A percentile compares a stretch with the other conserved stretches of the same genome.
Evolutionary conservation across 768 basidiomycete species (phyloP).

Genomic region (Leccinum obscurum): DNA sequence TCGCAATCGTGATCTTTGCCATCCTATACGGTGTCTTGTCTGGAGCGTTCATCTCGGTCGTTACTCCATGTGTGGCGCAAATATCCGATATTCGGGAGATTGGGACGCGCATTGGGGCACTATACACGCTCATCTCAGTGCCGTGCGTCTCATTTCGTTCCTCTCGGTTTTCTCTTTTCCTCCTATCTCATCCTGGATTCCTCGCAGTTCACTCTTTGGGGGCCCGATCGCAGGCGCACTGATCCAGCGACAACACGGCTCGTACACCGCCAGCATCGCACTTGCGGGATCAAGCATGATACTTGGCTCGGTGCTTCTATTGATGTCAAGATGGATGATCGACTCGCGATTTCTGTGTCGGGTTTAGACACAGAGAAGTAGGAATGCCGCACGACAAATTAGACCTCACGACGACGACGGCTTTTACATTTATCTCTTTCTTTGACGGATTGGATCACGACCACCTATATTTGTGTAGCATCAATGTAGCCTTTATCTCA

Average conservation of each 20-base stretch:
- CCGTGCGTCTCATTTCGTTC: conserved; percentile 52
- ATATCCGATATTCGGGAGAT: conserved; percentile 60
- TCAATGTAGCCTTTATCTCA: conserved; percentile 30
- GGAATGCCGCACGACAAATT: not conserved
- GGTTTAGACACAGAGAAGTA: conserved; percentile 36
- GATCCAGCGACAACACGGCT: conserved; percentile 46
- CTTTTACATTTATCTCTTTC: not conserved
- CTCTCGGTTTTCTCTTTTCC: not conserved
- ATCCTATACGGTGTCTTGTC: conserved; percentile 62
- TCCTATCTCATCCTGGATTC: not conserved
- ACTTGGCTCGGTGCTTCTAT: conserved; percentile 57
- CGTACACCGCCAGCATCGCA: conserved; percentile 50
- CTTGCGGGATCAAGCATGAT: conserved; percentile 62
- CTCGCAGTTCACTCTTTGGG: conserved; percentile 56
- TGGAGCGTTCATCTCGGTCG: conserved; percentile 66
- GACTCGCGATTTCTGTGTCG: conserved; percentile 43
- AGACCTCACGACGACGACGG: not conserved
- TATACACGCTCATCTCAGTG: conserved; percentile 65
- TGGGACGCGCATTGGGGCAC: conserved; percentile 61
- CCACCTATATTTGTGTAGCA: conserved; percentile 23
- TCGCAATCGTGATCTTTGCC: conserved; percentile 50
- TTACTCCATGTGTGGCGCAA: conserved; percentile 67
- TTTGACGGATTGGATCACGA: conserved; percentile 20
- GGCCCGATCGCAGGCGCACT: conserved; percentile 65
- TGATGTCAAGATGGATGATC: conserved; percentile 49